Evolutionary conservation across 148 eudicot species (phyloP).

Genomic region (Rhododendron kiyosumense): DNA sequence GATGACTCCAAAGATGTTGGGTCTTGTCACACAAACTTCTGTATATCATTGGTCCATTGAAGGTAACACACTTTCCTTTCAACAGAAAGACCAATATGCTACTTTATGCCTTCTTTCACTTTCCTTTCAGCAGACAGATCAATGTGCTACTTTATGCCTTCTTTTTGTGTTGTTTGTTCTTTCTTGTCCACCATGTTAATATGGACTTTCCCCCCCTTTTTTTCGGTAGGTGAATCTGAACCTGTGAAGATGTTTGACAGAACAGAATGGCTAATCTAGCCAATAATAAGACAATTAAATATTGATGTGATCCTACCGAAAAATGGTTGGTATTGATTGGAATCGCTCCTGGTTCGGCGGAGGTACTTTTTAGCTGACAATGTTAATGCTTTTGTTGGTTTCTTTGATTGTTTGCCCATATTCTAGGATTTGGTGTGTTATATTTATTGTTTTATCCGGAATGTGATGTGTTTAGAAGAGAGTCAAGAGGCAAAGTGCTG

Average conservation of each 20-base stretch:
- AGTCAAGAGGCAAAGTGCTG: no score
- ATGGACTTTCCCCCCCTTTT: not conserved
- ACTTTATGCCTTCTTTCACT: no score
- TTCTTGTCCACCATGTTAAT: not conserved
- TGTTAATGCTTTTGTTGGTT: not conserved
- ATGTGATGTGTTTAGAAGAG: no score
- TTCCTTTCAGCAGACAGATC: no score
- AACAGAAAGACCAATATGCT: not conserved
- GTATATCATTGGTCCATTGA: slow-evolving; percentile 97
- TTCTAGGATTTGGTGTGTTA: not conserved
- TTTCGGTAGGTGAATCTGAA: slow-evolving; percentile 64
- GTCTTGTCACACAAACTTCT: slow-evolving; percentile 78
- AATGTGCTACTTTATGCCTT: no score
- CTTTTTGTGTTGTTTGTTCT: no score
- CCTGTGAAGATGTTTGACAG: slow-evolving; percentile 90
- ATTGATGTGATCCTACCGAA: no score
- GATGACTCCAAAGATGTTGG: slow-evolving; percentile 80
- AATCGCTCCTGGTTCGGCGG: no score
- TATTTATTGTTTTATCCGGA: no score
- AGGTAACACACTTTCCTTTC: slow-evolving; percentile 32
- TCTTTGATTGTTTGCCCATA: not conserved
- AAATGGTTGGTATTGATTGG: no score
- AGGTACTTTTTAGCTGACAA: no score
- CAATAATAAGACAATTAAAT: no score
- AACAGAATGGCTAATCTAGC: slow-evolving; percentile 13